Conservation (phyloP, 2,329 filamentous ascomycete species). For the Pseudofabraea citricarpa region DNA sequence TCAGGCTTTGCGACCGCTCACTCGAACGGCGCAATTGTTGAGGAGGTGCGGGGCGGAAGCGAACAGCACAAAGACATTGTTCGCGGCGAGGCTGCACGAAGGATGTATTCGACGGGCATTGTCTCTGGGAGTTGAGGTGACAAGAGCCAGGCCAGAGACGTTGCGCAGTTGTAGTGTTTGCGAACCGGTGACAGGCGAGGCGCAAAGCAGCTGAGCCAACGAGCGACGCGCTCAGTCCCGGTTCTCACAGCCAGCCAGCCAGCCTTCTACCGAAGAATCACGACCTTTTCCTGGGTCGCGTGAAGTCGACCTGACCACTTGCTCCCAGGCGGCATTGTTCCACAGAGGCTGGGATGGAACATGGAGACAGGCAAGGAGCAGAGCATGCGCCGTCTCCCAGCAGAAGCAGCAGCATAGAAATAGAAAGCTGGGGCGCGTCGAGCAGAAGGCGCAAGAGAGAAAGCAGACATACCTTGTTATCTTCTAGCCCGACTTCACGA, state of each 20-base stretch:
- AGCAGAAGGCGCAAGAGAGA: conserved; percentile 6
- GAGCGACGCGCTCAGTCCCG: conserved; percentile 19
- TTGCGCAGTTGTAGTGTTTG: conserved; percentile 20
- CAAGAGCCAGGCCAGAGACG: too few species aligned
- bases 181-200: conserved; percentile 22
- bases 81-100: too few species aligned
- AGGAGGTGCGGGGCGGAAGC: conserved; percentile 4
- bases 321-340: conserved; percentile 14
- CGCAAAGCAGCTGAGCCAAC: conserved; percentile 14
- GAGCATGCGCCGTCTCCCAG: too few species aligned
- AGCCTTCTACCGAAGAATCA: conserved; percentile 21
- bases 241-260: conserved; percentile 14
- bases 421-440: conserved; percentile 1
- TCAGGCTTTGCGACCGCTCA: conserved; percentile 18
- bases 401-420: conserved; percentile 1
- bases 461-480: conserved; percentile 19
- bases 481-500: conserved; percentile 2
- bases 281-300: conserved; percentile 22
- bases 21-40: conserved; percentile 16
- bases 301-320: conserved; percentile 15
- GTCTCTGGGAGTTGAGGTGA: conserved; percentile 18
- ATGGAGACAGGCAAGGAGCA: conserved; percentile 4
- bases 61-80: conserved; percentile 21
- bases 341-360: conserved; percentile 15
- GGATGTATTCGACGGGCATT: too few species aligned